A percentile compares a stretch with the other conserved stretches of the same genome.
Conservation (phyloP, 768 basidiomycete genomes). For the Podaxis sp. region DNA sequence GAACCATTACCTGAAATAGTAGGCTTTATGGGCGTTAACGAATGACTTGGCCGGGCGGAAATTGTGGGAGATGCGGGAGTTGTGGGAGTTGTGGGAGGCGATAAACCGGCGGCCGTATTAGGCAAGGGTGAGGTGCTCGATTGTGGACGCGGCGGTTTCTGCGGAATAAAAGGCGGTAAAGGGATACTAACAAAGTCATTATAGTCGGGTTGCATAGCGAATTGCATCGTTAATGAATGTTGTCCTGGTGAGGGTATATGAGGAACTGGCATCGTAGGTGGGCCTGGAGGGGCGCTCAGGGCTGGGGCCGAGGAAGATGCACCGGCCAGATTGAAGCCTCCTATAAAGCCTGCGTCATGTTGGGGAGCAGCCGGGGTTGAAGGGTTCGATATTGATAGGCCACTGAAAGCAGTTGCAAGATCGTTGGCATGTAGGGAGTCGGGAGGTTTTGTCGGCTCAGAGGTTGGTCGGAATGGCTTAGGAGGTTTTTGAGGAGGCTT, state of each 20-base stretch:
- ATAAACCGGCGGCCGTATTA: not conserved
- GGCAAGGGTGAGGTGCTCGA: not conserved
- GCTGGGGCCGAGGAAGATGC: conserved; percentile 18
- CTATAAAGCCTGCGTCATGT: conserved; percentile 37
- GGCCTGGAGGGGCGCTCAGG: conserved; percentile 20
- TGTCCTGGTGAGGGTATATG: conserved; percentile 25
- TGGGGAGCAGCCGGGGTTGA: conserved; percentile 9
- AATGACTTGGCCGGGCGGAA: not conserved
- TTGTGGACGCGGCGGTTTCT: conserved; percentile 1
- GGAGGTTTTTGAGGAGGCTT: conserved; percentile 20
- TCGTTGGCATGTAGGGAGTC: not conserved
- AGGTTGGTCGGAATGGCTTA: conserved; percentile 7
- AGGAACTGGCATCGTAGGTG: conserved; percentile 37
- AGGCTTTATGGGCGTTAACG: not conserved
- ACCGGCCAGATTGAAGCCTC: conserved; percentile 42
- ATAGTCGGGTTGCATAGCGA: conserved; percentile 28
- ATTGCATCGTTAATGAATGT: conserved; percentile 39
- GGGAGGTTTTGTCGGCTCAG: not conserved
- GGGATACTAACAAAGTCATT: conserved; percentile 17
- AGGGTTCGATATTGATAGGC: conserved; percentile 22
- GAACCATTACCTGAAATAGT: conserved; percentile 16
- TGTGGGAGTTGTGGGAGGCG: not conserved
- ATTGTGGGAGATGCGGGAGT: not conserved
- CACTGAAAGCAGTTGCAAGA: conserved; percentile 25
- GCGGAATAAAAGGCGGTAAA: conserved; percentile 13